Evolutionary conservation across 352 stramenopile species (phyloP), one percentile per base, ranked within the genome.

Genomic region (Phytophthora syringae): DNA sequence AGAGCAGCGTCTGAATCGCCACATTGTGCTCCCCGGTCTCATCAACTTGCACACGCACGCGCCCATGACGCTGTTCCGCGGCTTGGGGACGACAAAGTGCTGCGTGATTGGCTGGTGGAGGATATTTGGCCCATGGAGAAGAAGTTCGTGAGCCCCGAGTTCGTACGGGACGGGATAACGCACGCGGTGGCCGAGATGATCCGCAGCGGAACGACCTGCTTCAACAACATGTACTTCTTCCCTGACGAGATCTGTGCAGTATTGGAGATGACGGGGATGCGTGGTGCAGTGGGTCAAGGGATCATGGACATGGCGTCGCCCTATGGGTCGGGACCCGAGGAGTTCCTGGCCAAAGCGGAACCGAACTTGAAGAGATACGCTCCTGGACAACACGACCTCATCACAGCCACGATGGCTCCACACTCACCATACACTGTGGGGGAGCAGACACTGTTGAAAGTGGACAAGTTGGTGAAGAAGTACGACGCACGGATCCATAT

Each of bases 191-290:
- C 87, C 32, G 89, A 96, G 74, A 92, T 94, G 77, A 79, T 96
- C 42, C 77, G 83, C 30, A 72, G 80, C 40, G 89, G 89, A 40
- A 94, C 85, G 32, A 96, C 89, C 15, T 95, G 87, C 70, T 92
- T 84, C 62, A 93, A 94, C 66, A 88, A 96, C 79, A 96, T 96
- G 89, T 95, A 94, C 78, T 94, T 92, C 64, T 93, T 91, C 65
- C 74, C 81, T 0, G 61, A 82, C 15, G 72, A 77, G 16, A 75
- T 76, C 12, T 79, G 74, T 28, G 44, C 78, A 12, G 84, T 80
- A 2, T 52, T 92, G n/a, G 68, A 89, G 54, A 43, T 55, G 0
- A 73, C 86, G 12, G 86, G 88, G n/a, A 80, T 96, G 27, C 82
- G 89, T 39, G 82, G 63, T 11, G 70, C 82, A 32, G 68, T 92